Conservation (phyloP, 2,329 filamentous ascomycete genomes). For the Talaromyces piceae region DNA sequence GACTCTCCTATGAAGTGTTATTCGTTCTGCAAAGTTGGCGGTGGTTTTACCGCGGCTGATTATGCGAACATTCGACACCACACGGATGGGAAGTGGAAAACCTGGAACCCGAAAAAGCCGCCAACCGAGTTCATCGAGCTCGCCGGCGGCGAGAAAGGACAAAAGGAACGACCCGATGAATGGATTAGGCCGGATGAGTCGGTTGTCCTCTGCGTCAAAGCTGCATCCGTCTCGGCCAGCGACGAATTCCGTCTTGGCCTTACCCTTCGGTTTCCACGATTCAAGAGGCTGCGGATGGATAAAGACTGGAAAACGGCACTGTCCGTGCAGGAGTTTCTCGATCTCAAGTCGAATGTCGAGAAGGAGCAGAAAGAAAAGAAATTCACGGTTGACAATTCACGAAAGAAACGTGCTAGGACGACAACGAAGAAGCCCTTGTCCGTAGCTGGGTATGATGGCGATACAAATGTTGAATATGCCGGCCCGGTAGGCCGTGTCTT, state of each 20-base stretch:
- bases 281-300: slow-evolving; percentile 73
- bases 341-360: slow-evolving; percentile 61
- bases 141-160: slow-evolving; percentile 61
- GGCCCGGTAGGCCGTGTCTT: slow-evolving; percentile 61
- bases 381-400: slow-evolving; percentile 61
- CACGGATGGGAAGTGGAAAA: slow-evolving; percentile 85
- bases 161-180: slow-evolving; percentile 74
- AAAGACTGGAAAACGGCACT: slow-evolving; percentile 76
- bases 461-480: slow-evolving; percentile 45
- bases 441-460: slow-evolving; percentile 62
- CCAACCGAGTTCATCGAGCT: slow-evolving; percentile 74
- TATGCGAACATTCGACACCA: slow-evolving; percentile 74
- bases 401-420: slow-evolving; percentile 57
- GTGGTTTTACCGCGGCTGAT: slow-evolving; percentile 77
- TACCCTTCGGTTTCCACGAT: slow-evolving; percentile 86
- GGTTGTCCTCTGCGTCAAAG: slow-evolving; percentile 81
- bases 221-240: slow-evolving; percentile 65
- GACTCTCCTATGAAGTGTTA: slow-evolving; percentile 65
- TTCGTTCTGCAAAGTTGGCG: slow-evolving; percentile 98
- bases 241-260: slow-evolving; percentile 69
- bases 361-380: slow-evolving; percentile 65
- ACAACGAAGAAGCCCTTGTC: slow-evolving; percentile 59
- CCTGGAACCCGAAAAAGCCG: slow-evolving; percentile 72
- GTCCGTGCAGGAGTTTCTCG: slow-evolving; percentile 67
- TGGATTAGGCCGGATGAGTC: slow-evolving; percentile 92